Percentiles rank a stretch among this genome's conserved stretches.
These are phyloP conservation scores for Aristolochia fimbriata DNA, from an alignment of 164 flowering plant genomes.

Conservation along the genomic window DNA sequence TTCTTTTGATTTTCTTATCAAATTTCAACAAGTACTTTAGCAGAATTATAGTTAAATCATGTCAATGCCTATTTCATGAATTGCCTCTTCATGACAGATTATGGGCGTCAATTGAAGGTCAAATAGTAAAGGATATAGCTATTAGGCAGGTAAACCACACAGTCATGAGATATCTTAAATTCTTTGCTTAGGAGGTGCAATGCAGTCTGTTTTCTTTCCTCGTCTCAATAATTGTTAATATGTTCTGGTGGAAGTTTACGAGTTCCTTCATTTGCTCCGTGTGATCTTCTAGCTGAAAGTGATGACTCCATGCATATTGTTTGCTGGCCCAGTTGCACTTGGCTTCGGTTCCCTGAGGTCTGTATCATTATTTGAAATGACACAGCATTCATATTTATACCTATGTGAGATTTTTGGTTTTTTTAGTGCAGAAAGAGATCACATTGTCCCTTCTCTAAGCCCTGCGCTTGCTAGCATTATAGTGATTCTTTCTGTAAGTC, in stretches of 20 bases:
- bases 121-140: slow-evolving; percentile 17
- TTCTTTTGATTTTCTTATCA: too few relatives aligned
- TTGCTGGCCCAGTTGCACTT: slow-evolving; percentile 31
- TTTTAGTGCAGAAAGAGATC: slow-evolving; percentile 26
- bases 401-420: background rate
- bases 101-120: slow-evolving; percentile 20
- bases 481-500: slow-evolving; percentile 15
- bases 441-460: slow-evolving; percentile 18
- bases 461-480: slow-evolving; percentile 20
- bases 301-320: slow-evolving; percentile 26
- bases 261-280: background rate
- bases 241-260: background rate
- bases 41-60: too few relatives aligned
- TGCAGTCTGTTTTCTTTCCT: background rate
- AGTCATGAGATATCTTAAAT: background rate
- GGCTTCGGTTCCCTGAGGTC: slow-evolving; percentile 26
- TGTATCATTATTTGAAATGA: slow-evolving; percentile 1
- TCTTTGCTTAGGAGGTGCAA: background rate
- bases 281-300: slow-evolving; percentile 18
- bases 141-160: slow-evolving; percentile 15
- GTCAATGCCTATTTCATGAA: background rate
- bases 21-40: too few relatives aligned
- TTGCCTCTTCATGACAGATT: slow-evolving; percentile 12
- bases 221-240: background rate
- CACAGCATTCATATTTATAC: background rate